Percentiles rank a stretch among this genome's conserved stretches.
Evolutionary conservation across 176 grass and related monocot genomes (phyloP).

Genomic region (Aegilops longissima): DNA sequence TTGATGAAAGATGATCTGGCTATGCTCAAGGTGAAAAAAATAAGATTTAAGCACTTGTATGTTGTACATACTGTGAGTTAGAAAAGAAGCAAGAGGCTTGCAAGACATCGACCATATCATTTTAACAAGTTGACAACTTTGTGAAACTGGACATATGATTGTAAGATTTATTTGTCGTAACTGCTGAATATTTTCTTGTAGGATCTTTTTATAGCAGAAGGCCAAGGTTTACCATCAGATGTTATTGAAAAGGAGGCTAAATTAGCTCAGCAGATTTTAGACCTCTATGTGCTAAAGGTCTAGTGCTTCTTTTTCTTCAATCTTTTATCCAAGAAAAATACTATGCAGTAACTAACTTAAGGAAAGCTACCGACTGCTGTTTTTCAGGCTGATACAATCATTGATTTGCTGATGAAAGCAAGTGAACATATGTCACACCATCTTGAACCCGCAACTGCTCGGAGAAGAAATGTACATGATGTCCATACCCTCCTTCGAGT

Average conservation of each 20-base stretch:
- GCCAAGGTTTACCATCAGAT: slow-evolving; percentile 82
- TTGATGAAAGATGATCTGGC: slow-evolving; percentile 79
- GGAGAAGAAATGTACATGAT: slow-evolving; percentile 61
- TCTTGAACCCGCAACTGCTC: slow-evolving; percentile 40
- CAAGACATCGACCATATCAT: not conserved
- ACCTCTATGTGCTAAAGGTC: slow-evolving; percentile 81
- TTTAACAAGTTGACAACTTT: slow-evolving; percentile 9
- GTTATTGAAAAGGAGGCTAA: slow-evolving; percentile 71
- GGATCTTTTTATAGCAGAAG: slow-evolving; percentile 94
- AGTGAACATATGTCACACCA: slow-evolving; percentile 61
- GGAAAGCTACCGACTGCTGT: slow-evolving; percentile 23
- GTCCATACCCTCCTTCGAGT: slow-evolving; percentile 79
- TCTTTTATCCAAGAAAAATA: slow-evolving; percentile 19
- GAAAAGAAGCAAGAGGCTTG: slow-evolving; percentile 13
- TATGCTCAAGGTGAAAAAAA: slow-evolving; percentile 69
- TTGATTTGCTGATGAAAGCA: slow-evolving; percentile 79
- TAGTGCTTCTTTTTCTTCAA: slow-evolving; percentile 19
- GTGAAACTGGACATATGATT: not conserved
- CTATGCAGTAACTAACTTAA: not conserved
- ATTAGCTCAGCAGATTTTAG: slow-evolving; percentile 67
- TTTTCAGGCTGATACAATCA: slow-evolving; percentile 69
- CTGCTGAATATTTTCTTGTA: slow-evolving; percentile 38
- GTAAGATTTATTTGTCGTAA: slow-evolving; percentile 25
- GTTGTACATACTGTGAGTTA: slow-evolving; percentile 2
- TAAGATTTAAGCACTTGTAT: not conserved